Conservation (phyloP, 225 moss, liverwort and hornwort species). For the Straminergon stramineum region DNA sequence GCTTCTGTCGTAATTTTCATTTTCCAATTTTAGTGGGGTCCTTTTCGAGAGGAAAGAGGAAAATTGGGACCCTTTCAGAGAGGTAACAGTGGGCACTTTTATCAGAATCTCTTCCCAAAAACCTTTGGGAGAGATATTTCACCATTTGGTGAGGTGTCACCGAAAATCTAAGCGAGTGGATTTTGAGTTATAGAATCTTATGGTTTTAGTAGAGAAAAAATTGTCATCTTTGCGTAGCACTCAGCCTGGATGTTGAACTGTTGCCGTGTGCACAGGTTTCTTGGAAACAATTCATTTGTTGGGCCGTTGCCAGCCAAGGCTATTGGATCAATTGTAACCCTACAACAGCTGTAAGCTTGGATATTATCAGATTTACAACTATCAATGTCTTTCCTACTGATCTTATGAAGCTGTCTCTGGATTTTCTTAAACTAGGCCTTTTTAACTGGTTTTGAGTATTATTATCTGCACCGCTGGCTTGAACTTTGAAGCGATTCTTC, state of each 20-base stretch:
- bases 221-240: neutral
- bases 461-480: neutral
- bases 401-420: neutral
- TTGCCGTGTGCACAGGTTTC: slow-evolving; percentile 8
- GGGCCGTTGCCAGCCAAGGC: slow-evolving; percentile 43
- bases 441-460: neutral
- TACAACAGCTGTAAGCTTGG: slow-evolving; percentile 31
- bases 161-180: neutral
- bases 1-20: neutral
- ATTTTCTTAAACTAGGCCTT: too few species aligned
- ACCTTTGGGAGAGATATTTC: neutral
- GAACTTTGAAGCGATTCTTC: neutral
- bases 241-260: neutral
- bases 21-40: neutral
- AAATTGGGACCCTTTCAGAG: neutral
- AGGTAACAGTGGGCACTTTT: neutral
- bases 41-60: neutral
- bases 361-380: neutral
- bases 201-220: neutral
- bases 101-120: neutral
- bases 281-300: slow-evolving; percentile 41
- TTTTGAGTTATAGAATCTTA: neutral
- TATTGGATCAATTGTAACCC: slow-evolving; percentile 26
- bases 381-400: neutral
- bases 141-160: neutral